Conservation (phyloP, 805 yeast genomes). For the Danielozyma ontarioensis region DNA sequence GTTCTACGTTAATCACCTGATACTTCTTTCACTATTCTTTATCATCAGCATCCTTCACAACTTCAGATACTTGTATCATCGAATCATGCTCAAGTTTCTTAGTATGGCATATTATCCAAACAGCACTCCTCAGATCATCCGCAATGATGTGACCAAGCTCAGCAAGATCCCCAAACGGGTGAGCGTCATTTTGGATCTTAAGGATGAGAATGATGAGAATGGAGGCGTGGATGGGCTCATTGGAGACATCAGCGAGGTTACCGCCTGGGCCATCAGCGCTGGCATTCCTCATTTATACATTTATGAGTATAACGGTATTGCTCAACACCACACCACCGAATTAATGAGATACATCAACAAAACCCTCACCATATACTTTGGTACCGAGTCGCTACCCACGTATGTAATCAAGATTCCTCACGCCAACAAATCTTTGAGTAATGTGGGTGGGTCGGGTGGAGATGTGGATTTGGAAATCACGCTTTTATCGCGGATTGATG, state of each 20-base stretch:
- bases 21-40: slow-evolving; percentile 42
- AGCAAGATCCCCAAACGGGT: slow-evolving; percentile 73
- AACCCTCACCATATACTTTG: slow-evolving; percentile 68
- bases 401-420: slow-evolving; percentile 66
- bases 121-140: slow-evolving; percentile 77
- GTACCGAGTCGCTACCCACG: slow-evolving; percentile 60
- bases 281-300: slow-evolving; percentile 69
- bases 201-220: slow-evolving; percentile 76
- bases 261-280: slow-evolving; percentile 87
- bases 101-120: slow-evolving; percentile 59
- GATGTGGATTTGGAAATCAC: slow-evolving; percentile 54
- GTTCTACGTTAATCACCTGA: neutral
- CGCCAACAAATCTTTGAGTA: slow-evolving; percentile 44
- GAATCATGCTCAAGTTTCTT: slow-evolving; percentile 50
- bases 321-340: slow-evolving; percentile 32
- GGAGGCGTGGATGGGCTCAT: slow-evolving; percentile 84
- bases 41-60: slow-evolving; percentile 53
- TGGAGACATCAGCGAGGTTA: slow-evolving; percentile 69
- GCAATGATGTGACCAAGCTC: slow-evolving; percentile 72
- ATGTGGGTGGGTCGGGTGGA: slow-evolving; percentile 19
- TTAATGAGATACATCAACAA: slow-evolving; percentile 52
- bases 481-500: slow-evolving; percentile 72
- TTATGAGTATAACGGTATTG: slow-evolving; percentile 73
- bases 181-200: slow-evolving; percentile 69
- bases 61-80: slow-evolving; percentile 47